Evolutionary conservation across 257 asterid genomes (phyloP).

Genomic region (Solanum pennellii): DNA sequence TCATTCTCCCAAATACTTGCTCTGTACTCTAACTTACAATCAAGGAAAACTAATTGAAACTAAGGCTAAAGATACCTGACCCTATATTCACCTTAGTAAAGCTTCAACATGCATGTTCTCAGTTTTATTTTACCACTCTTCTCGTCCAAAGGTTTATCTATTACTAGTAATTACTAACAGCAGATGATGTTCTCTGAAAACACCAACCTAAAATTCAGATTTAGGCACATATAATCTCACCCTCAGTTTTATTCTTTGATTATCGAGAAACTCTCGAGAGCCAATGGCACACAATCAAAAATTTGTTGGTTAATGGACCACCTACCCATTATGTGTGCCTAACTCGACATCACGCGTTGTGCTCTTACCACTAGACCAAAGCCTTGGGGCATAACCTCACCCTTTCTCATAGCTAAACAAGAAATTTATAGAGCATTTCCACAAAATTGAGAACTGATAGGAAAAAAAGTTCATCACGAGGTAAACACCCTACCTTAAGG

Average conservation of each 20-base stretch:
- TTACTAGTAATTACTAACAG: background rate
- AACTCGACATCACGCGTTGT: background rate
- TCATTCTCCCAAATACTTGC: background rate
- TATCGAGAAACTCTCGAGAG: background rate
- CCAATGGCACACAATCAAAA: background rate
- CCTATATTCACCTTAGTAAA: background rate
- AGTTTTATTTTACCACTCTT: background rate
- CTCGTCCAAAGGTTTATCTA: background rate
- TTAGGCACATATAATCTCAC: background rate
- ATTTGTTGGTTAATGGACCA: background rate
- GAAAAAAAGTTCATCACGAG: background rate
- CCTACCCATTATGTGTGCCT: background rate
- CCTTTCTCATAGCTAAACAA: background rate
- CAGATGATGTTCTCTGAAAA: background rate
- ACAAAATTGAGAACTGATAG: background rate
- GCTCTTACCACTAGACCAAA: background rate
- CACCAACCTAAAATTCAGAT: background rate
- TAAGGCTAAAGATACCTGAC: background rate
- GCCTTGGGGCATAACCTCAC: background rate
- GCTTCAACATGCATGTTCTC: background rate
- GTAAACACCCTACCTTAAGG: slow-evolving; percentile 51
- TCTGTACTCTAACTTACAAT: background rate
- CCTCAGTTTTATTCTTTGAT: background rate
- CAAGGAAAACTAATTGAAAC: background rate
- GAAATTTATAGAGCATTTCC: background rate